Evolutionary conservation across 805 yeast species (phyloP), one percentile per base, ranked within the genome.

Genomic region (Myxozyma sirexii): DNA sequence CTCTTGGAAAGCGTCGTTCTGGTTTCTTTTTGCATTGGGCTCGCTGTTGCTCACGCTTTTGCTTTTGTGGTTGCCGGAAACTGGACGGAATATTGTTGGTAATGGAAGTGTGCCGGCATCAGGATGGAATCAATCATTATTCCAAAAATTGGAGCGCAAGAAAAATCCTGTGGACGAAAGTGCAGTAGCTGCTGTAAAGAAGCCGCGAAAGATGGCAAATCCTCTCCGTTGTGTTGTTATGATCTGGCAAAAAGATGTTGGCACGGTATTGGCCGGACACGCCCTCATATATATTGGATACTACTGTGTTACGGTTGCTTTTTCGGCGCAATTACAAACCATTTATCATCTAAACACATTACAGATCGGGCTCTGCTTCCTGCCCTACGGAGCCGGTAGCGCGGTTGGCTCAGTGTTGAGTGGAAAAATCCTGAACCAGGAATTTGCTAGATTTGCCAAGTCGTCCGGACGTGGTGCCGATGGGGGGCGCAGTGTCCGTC

Each of bases 1-100:
- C 69, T 82, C 90, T 8, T 90, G 97, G 96, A 79, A 96, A 69
- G 90, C 93, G 1, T 87, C 96, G 2, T 93, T 87, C 69, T 90
- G 96, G 96, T 84, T 88, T 55, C 75, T 88, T 74, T 88, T 86
- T 21, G 86, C 87, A 23, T 72, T 87, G 47, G 81, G 89, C 0
- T 89, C 85, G 1, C 72, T 79, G 13, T 80, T 80, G 54, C 75
- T 80, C 26, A 21, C 82, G 0, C 62, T 82, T 50, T 74, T 90
- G 38, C 64, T 83, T 7, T 77, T 87, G 48, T 62, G 65, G 65
- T 41, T 90, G 21, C 97, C 97, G 0, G 97, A 91, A 69, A 91
- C 97, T 0, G 76, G 90, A 43, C 77, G 88, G 73, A 76, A 82
- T 21, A 74, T 90, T n/a, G 74, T 87, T 7, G 82, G 85, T 1